Percentiles rank a stretch among this genome's conserved stretches.
Evolutionary conservation across 805 yeast species (phyloP).

Genomic region (Yarrowia bubula): DNA sequence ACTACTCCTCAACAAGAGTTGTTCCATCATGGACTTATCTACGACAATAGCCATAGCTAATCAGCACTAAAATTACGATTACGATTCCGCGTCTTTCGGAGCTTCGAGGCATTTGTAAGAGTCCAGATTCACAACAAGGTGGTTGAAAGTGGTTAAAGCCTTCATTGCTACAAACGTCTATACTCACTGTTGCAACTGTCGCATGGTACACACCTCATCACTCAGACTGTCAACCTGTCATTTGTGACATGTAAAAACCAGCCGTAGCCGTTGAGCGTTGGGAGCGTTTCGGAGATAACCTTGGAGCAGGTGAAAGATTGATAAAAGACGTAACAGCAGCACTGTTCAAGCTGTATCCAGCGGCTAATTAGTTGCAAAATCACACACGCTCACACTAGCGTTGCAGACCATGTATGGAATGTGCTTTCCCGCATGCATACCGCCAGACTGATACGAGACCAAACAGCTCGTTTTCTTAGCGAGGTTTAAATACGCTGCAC

Average conservation of each 20-base stretch:
- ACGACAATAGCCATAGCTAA: not conserved
- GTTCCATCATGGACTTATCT: too few relatives aligned
- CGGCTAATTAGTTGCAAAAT: too few relatives aligned
- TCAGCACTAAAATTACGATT: not conserved
- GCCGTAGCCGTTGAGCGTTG: constrained; percentile 8
- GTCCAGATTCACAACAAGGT: not conserved
- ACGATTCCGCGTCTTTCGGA: constrained; percentile 3
- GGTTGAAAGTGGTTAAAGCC: too few relatives aligned
- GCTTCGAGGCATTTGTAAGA: constrained; percentile 10
- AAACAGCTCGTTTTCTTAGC: not conserved
- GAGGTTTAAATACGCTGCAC: not conserved
- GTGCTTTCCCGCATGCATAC: too few relatives aligned
- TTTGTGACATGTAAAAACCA: not conserved
- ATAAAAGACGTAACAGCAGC: not conserved
- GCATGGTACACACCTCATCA: too few relatives aligned
- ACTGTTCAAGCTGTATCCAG: too few relatives aligned
- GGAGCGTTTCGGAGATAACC: constrained; percentile 10
- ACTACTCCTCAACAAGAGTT: too few relatives aligned
- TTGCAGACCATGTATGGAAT: too few relatives aligned
- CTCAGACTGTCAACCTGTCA: too few relatives aligned
- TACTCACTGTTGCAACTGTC: too few relatives aligned
- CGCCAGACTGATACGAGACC: not conserved
- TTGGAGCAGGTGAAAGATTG: not conserved
- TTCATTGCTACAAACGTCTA: too few relatives aligned
- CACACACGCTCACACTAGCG: too few relatives aligned